These are phyloP conservation scores for Setaria italica DNA, from an alignment of 202 grass and related monocot species.

Conservation along the genomic window DNA sequence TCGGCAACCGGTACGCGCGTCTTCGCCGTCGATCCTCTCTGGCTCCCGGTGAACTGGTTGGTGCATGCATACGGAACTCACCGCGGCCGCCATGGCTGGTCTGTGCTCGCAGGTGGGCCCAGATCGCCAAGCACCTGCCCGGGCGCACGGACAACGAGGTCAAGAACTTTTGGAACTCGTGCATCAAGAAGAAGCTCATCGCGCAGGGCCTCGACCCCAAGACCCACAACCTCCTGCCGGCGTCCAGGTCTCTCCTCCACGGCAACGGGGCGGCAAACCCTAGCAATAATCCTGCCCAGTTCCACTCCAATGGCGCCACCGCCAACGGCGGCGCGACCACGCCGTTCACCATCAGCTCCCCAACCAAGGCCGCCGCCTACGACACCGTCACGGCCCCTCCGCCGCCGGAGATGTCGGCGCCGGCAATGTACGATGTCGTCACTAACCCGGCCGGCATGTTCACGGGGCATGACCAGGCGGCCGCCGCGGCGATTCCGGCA, in stretches of 20 bases:
- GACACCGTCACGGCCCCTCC: constrained; percentile 39
- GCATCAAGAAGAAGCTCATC: constrained; percentile 99
- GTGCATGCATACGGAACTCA: background rate
- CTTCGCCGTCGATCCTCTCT: background rate
- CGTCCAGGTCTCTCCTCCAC: constrained; percentile 55
- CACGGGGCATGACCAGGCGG: constrained; percentile 41
- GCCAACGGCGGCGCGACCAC: constrained; percentile 32
- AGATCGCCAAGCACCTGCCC: constrained; percentile 96
- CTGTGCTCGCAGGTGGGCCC: constrained; percentile 67
- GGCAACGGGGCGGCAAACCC: constrained; percentile 47
- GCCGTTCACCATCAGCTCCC: constrained; percentile 93
- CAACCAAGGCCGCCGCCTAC: constrained; percentile 55
- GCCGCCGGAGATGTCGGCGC: constrained; percentile 42
- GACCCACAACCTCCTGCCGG: constrained; percentile 92
- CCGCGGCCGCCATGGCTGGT: background rate
- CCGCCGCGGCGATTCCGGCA: background rate
- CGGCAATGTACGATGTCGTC: constrained; percentile 53
- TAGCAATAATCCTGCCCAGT: constrained; percentile 46
- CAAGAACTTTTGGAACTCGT: constrained; percentile 99
- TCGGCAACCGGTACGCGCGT: constrained; percentile 75
- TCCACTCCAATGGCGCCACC: constrained; percentile 3
- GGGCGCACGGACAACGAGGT: constrained; percentile 99
- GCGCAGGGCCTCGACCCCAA: constrained; percentile 95
- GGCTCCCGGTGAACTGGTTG: background rate
- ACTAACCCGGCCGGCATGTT: constrained; percentile 31